Evolutionary conservation across 2,329 filamentous ascomycete genomes (phyloP).

Genomic region (Ophiocordyceps polyrhachis-furcata): DNA sequence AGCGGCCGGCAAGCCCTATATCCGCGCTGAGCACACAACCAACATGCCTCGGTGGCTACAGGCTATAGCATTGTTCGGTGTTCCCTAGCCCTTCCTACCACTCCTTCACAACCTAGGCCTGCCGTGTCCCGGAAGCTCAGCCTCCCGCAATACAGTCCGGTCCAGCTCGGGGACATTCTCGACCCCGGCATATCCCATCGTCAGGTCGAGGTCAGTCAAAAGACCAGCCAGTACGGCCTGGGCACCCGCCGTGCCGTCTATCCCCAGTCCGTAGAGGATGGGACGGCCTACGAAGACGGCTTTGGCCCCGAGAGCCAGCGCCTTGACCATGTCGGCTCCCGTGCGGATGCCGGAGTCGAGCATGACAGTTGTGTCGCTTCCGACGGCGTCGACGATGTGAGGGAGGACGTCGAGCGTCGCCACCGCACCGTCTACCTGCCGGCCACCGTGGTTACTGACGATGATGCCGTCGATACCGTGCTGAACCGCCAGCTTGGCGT

Average conservation of each 20-base stretch:
- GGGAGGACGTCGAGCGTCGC: slow-evolving; percentile 34
- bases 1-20: neutral
- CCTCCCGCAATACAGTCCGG: slow-evolving; percentile 13
- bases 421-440: slow-evolving; percentile 21
- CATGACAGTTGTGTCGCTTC: slow-evolving; percentile 37
- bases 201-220: slow-evolving; percentile 26
- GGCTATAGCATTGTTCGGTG: too few relatives aligned
- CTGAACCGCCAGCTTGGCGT: slow-evolving; percentile 18
- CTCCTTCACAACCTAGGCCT: slow-evolving; percentile 12
- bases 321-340: slow-evolving; percentile 21
- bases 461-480: slow-evolving; percentile 20
- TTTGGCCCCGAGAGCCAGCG: slow-evolving; percentile 20
- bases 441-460: slow-evolving; percentile 23
- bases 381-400: slow-evolving; percentile 32
- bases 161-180: slow-evolving; percentile 19
- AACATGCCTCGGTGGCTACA: too few relatives aligned
- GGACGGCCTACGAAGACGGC: slow-evolving; percentile 25
- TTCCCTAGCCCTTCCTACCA: too few relatives aligned
- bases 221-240: slow-evolving; percentile 28
- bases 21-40: neutral
- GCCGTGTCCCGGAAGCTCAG: slow-evolving; percentile 15
- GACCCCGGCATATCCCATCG: slow-evolving; percentile 35
- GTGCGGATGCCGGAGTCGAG: slow-evolving; percentile 23
- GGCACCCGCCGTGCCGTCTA: slow-evolving; percentile 28
- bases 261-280: slow-evolving; percentile 16